phyloP scores from a whole-genome alignment of 805 yeast species.

The Candida succiphila region DNA sequence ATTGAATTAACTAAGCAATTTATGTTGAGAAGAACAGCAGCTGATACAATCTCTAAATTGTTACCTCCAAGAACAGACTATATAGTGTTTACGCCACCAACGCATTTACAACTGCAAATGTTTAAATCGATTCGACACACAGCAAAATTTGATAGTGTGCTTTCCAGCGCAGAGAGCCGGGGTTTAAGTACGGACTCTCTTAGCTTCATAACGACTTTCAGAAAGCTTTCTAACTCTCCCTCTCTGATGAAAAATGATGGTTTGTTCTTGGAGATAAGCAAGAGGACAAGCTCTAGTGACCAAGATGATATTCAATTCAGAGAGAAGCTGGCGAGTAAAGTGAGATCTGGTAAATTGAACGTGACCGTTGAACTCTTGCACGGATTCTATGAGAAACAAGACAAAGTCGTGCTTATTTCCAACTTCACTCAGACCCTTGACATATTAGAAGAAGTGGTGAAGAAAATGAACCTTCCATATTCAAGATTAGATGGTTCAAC shows the following conservation, averaged over 20 bases:
- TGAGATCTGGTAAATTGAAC: conserved; percentile 54
- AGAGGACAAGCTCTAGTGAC: conserved; percentile 4
- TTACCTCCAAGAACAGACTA: conserved; percentile 70
- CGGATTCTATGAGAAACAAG: conserved; percentile 28
- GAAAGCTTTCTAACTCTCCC: conserved; percentile 82
- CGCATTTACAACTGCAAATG: conserved; percentile 44
- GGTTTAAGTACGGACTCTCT: conserved; percentile 34
- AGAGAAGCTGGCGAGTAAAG: conserved; percentile 19
- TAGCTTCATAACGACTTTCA: conserved; percentile 60
- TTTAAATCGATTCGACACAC: conserved; percentile 41
- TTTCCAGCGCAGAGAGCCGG: conserved; percentile 19
- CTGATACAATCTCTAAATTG: conserved; percentile 39
- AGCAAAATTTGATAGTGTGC: conserved; percentile 20
- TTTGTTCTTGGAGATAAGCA: conserved; percentile 23
- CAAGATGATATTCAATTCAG: conserved; percentile 9
- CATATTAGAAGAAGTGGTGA: conserved; percentile 49
- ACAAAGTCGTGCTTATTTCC: conserved; percentile 75
- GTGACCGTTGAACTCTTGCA: conserved; percentile 47
- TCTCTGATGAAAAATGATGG: conserved; percentile 44
- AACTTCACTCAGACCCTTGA: conserved; percentile 85
- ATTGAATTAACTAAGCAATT: conserved; percentile 55
- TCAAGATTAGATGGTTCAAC: conserved; percentile 80
- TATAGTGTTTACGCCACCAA: conserved; percentile 71
- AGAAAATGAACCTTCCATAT: conserved; percentile 37
- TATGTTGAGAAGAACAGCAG: conserved; percentile 63